Evolutionary conservation across 805 yeast genomes (phyloP).

Genomic region (Soucietia sequanensis): DNA sequence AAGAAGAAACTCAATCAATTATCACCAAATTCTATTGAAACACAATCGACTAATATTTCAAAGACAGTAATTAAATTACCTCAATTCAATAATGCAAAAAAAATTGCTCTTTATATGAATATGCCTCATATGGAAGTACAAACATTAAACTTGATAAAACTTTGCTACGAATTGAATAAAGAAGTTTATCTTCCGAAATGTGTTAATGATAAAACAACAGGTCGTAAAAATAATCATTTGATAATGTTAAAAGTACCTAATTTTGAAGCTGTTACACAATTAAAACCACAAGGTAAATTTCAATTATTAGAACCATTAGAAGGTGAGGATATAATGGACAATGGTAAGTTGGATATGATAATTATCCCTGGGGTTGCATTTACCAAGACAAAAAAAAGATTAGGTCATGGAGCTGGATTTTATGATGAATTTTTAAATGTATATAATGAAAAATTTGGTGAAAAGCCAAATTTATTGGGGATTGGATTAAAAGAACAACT

Average conservation of each 20-base stretch:
- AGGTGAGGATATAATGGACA: conserved; percentile 25
- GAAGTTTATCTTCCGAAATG: conserved; percentile 60
- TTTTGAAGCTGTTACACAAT: conserved; percentile 38
- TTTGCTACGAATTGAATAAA: conserved; percentile 51
- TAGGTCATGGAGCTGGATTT: conserved; percentile 94
- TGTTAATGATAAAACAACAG: conserved; percentile 22
- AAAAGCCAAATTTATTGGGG: conserved; percentile 52
- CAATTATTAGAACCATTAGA: conserved; percentile 63
- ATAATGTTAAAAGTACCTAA: conserved; percentile 53
- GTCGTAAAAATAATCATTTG: conserved; percentile 41
- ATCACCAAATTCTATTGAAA: conserved; percentile 10
- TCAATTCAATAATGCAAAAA: conserved; percentile 43
- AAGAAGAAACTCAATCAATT: conserved; percentile 19
- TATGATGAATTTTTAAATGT: conserved; percentile 63
- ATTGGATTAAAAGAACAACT: conserved; percentile 66
- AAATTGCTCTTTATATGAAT: conserved; percentile 69
- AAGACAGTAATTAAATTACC: conserved; percentile 19
- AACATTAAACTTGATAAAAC: conserved; percentile 53
- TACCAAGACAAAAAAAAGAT: conserved; percentile 47
- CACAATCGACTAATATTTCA: conserved; percentile 26
- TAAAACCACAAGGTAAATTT: conserved; percentile 69
- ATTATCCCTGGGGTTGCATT: conserved; percentile 88
- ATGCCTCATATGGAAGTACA: conserved; percentile 72
- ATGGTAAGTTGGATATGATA: conserved; percentile 58
- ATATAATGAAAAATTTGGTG: conserved; percentile 15